Percentiles rank a stretch among this genome's conserved stretches.
Conservation (phyloP, 2,329 filamentous ascomycete species). For the Botrytis deweyae region DNA sequence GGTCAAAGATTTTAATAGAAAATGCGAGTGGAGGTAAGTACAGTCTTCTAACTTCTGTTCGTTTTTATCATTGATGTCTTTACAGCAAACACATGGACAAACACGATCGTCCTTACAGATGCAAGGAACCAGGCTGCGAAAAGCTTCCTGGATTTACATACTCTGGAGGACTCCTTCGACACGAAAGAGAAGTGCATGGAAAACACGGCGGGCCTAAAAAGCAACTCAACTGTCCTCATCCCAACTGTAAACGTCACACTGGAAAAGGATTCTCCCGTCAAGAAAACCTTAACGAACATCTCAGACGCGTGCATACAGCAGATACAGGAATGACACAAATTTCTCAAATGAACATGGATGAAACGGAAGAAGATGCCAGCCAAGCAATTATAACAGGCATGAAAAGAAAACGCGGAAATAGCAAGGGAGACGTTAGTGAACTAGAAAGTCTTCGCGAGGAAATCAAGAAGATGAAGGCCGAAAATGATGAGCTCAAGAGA, state of each 20-base stretch:
- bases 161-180: constrained; percentile 81
- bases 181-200: constrained; percentile 88
- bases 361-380: constrained; percentile 45
- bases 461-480: constrained; percentile 63
- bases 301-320: constrained; percentile 80
- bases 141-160: constrained; percentile 95
- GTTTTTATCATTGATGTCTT: neutral
- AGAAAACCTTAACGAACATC: constrained; percentile 91
- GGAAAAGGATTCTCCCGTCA: constrained; percentile 89
- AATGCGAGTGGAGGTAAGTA: constrained; percentile 85
- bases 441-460: constrained; percentile 54
- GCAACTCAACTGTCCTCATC: constrained; percentile 79
- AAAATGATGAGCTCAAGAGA: constrained; percentile 55
- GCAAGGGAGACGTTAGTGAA: constrained; percentile 39
- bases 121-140: constrained; percentile 76
- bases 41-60: constrained; percentile 29
- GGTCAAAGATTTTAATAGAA: constrained; percentile 67
- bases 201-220: constrained; percentile 74
- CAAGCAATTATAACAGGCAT: constrained; percentile 43
- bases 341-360: constrained; percentile 41
- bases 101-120: constrained; percentile 91
- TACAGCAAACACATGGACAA: constrained; percentile 96
- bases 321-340: constrained; percentile 44
- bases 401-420: constrained; percentile 48
- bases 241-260: constrained; percentile 83